Percentiles rank a stretch among this genome's conserved stretches.
These are phyloP conservation scores for Closterium sp. DNA, from an alignment of 139 green algal species.

Conservation along the genomic window DNA sequence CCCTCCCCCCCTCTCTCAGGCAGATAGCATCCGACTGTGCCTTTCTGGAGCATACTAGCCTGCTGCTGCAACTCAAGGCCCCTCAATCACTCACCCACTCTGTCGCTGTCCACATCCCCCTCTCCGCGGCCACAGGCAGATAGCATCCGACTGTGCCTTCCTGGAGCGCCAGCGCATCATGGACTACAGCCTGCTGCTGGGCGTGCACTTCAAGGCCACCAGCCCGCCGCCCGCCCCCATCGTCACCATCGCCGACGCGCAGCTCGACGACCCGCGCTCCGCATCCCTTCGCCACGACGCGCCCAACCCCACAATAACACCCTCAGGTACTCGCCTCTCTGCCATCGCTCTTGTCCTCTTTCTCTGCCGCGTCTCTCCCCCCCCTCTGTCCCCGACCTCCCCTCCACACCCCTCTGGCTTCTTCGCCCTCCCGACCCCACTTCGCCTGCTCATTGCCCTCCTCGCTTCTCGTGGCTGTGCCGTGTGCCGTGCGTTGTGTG, in stretches of 20 bases:
- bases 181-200: constrained; percentile 90
- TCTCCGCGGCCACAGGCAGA: constrained; percentile 58
- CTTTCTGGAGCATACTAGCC: constrained; percentile 75
- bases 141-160: constrained; percentile 63
- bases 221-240: background rate
- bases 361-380: background rate
- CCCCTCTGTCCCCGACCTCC: too few relatives aligned
- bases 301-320: background rate
- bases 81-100: too few relatives aligned
- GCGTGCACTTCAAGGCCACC: constrained; percentile 57
- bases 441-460: too few relatives aligned
- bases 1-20: background rate
- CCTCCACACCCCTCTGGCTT: too few relatives aligned
- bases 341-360: background rate
- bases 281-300: too few relatives aligned
- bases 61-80: constrained; percentile 58
- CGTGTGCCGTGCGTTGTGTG: too few relatives aligned
- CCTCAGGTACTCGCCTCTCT: background rate
- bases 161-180: constrained; percentile 75
- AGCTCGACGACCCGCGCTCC: background rate
- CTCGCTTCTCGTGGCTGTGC: too few relatives aligned
- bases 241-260: background rate
- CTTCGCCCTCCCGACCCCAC: too few relatives aligned
- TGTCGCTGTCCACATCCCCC: too few relatives aligned
- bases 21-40: constrained; percentile 66